Evolutionary conservation across 2,329 filamentous ascomycete genomes (phyloP).

Genomic region (Lachnellula occidentalis): DNA sequence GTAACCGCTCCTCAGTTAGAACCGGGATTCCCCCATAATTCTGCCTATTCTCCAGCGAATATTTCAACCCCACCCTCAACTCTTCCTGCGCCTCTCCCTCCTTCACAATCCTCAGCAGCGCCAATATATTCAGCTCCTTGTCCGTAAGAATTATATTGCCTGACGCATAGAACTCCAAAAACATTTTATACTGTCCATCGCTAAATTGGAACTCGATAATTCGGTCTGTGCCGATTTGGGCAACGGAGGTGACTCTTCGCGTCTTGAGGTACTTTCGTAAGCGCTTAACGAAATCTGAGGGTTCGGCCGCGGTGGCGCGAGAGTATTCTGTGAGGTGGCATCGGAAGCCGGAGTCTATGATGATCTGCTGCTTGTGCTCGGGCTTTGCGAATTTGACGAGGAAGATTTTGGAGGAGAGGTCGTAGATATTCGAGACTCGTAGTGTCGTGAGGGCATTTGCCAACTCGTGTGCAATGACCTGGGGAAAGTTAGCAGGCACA

Average conservation of each 20-base stretch:
- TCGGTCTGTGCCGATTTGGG: slow-evolving; percentile 86
- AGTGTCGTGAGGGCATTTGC: slow-evolving; percentile 68
- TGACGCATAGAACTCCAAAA: slow-evolving; percentile 92
- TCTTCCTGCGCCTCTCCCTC: slow-evolving; percentile 82
- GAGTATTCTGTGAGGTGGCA: slow-evolving; percentile 90
- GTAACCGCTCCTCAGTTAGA: slow-evolving; percentile 68
- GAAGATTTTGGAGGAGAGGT: slow-evolving; percentile 91
- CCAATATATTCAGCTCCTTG: slow-evolving; percentile 72
- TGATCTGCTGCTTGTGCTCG: slow-evolving; percentile 78
- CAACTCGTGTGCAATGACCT: slow-evolving; percentile 95
- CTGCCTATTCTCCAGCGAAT: slow-evolving; percentile 75
- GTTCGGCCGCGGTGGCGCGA: slow-evolving; percentile 76
- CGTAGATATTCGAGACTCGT: slow-evolving; percentile 89
- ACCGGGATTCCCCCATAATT: slow-evolving; percentile 73
- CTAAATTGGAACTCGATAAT: slow-evolving; percentile 91
- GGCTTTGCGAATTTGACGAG: slow-evolving; percentile 93
- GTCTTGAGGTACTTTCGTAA: slow-evolving; percentile 87
- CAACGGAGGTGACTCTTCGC: slow-evolving; percentile 71
- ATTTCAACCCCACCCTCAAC: slow-evolving; percentile 69
- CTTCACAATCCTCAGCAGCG: slow-evolving; percentile 71
- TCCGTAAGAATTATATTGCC: slow-evolving; percentile 95
- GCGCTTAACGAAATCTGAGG: slow-evolving; percentile 78
- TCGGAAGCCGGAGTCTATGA: slow-evolving; percentile 93
- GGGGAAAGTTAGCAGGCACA: slow-evolving; percentile 1
- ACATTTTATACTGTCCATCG: slow-evolving; percentile 81